A percentile compares a stretch with the other conserved stretches of the same genome.
Conservation (phyloP, 495 filamentous ascomycete genomes). For the Clavariopsis aquatica region DNA sequence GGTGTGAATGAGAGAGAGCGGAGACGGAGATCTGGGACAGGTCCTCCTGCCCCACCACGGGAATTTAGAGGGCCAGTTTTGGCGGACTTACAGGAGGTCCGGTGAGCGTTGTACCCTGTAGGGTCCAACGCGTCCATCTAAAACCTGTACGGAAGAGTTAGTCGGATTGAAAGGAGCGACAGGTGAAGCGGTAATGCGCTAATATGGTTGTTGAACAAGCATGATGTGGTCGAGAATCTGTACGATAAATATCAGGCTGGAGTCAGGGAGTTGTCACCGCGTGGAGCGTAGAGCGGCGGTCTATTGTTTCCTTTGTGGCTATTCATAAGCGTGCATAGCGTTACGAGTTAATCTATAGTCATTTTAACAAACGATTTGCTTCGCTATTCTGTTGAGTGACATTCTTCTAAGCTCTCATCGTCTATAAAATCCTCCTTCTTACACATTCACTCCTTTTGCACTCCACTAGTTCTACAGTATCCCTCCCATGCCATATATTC, state of each 20-base stretch:
- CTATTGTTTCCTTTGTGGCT: slow-evolving; percentile 3
- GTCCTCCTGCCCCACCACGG: slow-evolving; percentile 51
- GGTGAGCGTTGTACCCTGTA: slow-evolving; percentile 14
- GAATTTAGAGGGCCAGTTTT: slow-evolving; percentile 24
- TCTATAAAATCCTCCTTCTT: too few species aligned
- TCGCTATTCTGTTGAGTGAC: too few species aligned
- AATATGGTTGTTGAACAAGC: neutral
- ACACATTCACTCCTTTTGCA: too few species aligned
- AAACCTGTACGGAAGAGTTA: neutral
- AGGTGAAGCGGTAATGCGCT: slow-evolving; percentile 17
- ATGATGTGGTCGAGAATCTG: neutral
- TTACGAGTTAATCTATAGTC: neutral
- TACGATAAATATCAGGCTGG: neutral
- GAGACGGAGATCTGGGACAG: slow-evolving; percentile 67
- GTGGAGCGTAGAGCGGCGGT: neutral
- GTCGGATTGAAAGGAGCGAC: neutral
- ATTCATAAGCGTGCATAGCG: slow-evolving; percentile 11
- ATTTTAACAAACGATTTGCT: too few species aligned
- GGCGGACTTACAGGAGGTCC: slow-evolving; percentile 29
- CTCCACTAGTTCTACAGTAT: too few species aligned
- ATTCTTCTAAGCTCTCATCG: too few species aligned
- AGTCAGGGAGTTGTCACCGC: neutral
- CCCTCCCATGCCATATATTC: too few species aligned
- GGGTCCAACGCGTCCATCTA: neutral
- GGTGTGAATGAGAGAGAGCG: slow-evolving; percentile 67